Base-by-base conservation (phyloP, 192 early-diverging fungal species). In the Backusella tarrabulga region DNA sequence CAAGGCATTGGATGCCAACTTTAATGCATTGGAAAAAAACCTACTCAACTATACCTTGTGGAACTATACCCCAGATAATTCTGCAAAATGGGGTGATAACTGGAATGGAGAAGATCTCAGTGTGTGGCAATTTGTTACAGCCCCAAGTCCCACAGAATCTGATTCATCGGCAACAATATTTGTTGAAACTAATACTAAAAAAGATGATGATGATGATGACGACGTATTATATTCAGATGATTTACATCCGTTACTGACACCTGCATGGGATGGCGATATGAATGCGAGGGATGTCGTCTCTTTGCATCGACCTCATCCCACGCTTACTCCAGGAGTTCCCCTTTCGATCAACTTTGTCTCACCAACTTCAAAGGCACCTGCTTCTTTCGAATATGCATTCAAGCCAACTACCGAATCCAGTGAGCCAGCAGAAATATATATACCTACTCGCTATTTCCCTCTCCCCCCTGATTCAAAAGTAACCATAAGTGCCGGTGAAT, bases 61-160 rank as follows among this genome's bases (percentile, higher is more conserved):
- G 88, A 86, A 86, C 21, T 89, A 89, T 74, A 83, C 82, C n/a
- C 86, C 88, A 5, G 88, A 86, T 68, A 89, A 87, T 34, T 68
- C 69, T 34, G 38, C 77, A 68, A 78, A 80, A 67, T 86, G 85
- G 83, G 88, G 88, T 4, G 88, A 89, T 75, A 79, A 60, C 23
- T 89, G 88, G 88, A 85, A 86, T 69, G 88, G 88, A 3, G 88
- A 89, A 50, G 88, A 89, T 69, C 67, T 89, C 11, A 83, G 81
- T 68, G 63, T 89, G 2, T 88, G 75, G 76, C 82, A 79, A 34
- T 17, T 21, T 6, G 69, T 26, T 12, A 15, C 23, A 50, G 2
- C 54, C 5, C 21, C 63, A 38, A 35, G 12, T 23, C 12, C 54
- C 3, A 34, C 50, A 35, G 29, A 75, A 60, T 50, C 41, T n/a